Evolutionary conservation across 78 protist species (phyloP), one percentile per base, ranked within the genome.

Genomic region (Bodo saltans): DNA sequence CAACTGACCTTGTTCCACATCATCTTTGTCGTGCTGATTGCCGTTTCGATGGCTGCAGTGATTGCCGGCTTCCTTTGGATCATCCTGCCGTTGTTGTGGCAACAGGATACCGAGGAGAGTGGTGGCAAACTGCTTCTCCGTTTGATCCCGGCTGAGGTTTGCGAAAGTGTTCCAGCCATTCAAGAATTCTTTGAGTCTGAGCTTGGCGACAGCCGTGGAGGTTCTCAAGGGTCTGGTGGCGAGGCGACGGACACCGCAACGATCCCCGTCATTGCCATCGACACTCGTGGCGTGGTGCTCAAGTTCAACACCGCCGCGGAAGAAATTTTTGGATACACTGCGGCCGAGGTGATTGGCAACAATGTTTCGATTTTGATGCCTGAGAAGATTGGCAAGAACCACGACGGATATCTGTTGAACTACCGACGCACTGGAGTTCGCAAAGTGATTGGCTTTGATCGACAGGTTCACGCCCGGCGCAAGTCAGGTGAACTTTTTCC

Each of bases 321-420:
- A 3, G 69, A 67, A 29, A 30, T 79, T 33, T 85, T 85, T 34
- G 91, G 91, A 17, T 88, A 85, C 71, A 0, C 17, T 30, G 8
- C n/a, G 29, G 23, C 38, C 25, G 91, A 88, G 70, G 23, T 88
- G 21, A 37, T 85, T 37, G 88, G 89, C 37, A 1, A 69, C 33
- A 80, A 85, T 72, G 68, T 89, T 38, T 26, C 33, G 39, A 47
- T 42, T 17, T 40, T 89, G 28, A 67, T 78, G 73, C 87, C 86
- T 1, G 35, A 60, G 35, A 42, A 67, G 33, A 17, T 83, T 33
- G 72, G 78, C 33, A 17, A 30, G 32, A 3, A 1, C 35, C 92
- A 89, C 85, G 87, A 89, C 75, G 60, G 67, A 3, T 89, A 39
- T 80, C 70, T 89, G 42, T 0, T 29, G 32, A 0, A 28, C 28